phyloP scores from a whole-genome alignment of 2,329 filamentous ascomycete species.

The Acephala macrosclerotiorum region DNA sequence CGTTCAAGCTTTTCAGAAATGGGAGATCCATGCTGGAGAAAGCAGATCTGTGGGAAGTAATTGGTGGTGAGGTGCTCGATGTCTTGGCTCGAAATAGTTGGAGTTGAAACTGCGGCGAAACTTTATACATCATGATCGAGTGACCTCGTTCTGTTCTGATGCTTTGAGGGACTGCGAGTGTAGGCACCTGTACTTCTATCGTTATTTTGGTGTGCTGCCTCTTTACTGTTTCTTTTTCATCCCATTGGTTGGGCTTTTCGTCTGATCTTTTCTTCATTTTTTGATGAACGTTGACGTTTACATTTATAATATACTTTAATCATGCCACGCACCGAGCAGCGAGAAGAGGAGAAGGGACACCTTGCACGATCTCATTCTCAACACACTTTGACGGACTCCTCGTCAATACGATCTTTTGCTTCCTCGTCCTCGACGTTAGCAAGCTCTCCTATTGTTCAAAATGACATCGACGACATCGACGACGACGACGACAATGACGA shows the following conservation, averaged over 20 bases:
- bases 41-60: background rate
- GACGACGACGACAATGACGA: background rate
- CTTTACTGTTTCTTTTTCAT: background rate
- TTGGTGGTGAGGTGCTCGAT: background rate
- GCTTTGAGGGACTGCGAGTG: background rate
- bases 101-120: no score
- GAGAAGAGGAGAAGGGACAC: background rate
- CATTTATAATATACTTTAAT: background rate
- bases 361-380: background rate
- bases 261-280: background rate
- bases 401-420: background rate
- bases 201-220: background rate
- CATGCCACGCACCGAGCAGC: background rate
- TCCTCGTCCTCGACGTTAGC: background rate
- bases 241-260: constrained; percentile 7
- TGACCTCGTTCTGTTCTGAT: background rate
- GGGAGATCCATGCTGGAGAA: background rate
- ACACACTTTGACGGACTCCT: background rate
- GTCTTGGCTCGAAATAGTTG: no score
- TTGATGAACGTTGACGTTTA: background rate
- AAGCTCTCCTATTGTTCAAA: background rate
- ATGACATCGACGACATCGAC: background rate
- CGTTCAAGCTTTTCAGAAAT: background rate
- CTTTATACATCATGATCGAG: background rate
- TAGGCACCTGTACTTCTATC: background rate